These are phyloP conservation scores for Alloteropsis angusta DNA, from an alignment of 202 grass and related monocot genomes.

Conservation along the genomic window DNA sequence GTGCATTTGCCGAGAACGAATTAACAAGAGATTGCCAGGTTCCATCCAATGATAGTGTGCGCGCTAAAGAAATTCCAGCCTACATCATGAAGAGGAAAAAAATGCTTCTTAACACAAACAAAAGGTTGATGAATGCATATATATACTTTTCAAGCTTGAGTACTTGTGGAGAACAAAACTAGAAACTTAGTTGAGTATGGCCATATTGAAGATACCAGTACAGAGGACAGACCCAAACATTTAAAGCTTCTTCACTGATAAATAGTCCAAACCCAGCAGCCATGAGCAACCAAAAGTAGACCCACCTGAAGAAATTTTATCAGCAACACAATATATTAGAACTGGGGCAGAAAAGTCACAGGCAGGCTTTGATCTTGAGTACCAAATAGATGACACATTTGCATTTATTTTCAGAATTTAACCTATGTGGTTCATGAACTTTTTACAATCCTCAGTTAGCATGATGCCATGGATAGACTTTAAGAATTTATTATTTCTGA, in stretches of 20 bases:
- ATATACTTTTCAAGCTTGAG: background rate
- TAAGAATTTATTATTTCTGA: background rate
- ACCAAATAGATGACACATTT: background rate
- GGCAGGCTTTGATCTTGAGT: background rate
- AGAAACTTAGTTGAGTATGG: slow-evolving; percentile 32
- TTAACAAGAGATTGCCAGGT: slow-evolving; percentile 60
- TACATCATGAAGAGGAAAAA: slow-evolving; percentile 24
- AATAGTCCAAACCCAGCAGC: slow-evolving; percentile 80
- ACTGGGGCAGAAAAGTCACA: background rate
- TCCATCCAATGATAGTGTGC: slow-evolving; percentile 69
- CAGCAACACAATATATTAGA: background rate
- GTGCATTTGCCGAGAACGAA: slow-evolving; percentile 62
- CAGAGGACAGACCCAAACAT: slow-evolving; percentile 91
- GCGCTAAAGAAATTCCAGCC: slow-evolving; percentile 82
- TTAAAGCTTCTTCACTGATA: slow-evolving; percentile 87
- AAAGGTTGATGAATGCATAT: background rate
- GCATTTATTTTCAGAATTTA: background rate
- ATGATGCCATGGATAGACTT: background rate
- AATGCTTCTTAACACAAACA: slow-evolving; percentile 1
- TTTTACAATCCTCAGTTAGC: background rate
- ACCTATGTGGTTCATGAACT: background rate
- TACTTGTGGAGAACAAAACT: slow-evolving; percentile 4
- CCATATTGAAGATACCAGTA: slow-evolving; percentile 47
- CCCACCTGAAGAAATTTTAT: slow-evolving; percentile 53
- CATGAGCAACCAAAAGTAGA: slow-evolving; percentile 93